A percentile compares a stretch with the other conserved stretches of the same genome.
Evolutionary conservation across 2,329 filamentous ascomycete genomes (phyloP).

Genomic region (Aspergillus aculeatus): DNA sequence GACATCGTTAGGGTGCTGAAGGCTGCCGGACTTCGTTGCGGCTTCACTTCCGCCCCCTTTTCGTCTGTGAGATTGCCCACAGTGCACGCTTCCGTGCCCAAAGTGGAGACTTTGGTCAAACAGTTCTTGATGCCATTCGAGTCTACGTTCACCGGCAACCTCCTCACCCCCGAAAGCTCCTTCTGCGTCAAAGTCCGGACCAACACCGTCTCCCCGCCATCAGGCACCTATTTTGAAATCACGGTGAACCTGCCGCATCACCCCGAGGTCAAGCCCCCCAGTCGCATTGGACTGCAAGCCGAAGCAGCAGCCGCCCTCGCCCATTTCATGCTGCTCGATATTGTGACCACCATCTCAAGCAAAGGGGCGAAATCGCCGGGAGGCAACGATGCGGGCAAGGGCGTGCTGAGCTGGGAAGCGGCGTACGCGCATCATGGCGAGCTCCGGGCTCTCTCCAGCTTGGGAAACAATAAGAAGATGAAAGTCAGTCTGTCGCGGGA

Average conservation of each 20-base stretch:
- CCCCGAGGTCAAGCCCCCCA: constrained; percentile 33
- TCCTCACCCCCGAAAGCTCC: constrained; percentile 36
- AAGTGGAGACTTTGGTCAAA: constrained; percentile 43
- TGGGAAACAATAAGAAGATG: constrained; percentile 32
- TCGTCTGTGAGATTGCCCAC: constrained; percentile 23
- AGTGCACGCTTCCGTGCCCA: constrained; percentile 11
- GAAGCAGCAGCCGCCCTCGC: constrained; percentile 37
- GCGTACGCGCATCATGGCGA: constrained; percentile 38
- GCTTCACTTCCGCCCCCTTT: constrained; percentile 27
- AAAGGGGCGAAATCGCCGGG: constrained; percentile 5
- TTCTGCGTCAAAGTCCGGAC: constrained; percentile 42
- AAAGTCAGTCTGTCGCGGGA: constrained; percentile 30
- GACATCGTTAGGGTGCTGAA: constrained; percentile 33
- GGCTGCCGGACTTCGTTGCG: constrained; percentile 33
- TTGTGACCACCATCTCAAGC: constrained; percentile 34
- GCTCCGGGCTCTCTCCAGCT: constrained; percentile 23
- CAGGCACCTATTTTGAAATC: constrained; percentile 42
- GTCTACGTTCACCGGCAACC: constrained; percentile 39
- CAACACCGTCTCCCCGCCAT: constrained; percentile 29
- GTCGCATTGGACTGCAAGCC: constrained; percentile 32
- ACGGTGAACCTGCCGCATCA: constrained; percentile 33
- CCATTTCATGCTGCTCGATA: constrained; percentile 39
- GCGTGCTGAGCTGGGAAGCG: constrained; percentile 26
- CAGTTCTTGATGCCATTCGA: constrained; percentile 46
- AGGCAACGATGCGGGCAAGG: neutral